Evolutionary conservation across 73 alveolate species (phyloP).

Genomic region (Breviolum minutum): DNA sequence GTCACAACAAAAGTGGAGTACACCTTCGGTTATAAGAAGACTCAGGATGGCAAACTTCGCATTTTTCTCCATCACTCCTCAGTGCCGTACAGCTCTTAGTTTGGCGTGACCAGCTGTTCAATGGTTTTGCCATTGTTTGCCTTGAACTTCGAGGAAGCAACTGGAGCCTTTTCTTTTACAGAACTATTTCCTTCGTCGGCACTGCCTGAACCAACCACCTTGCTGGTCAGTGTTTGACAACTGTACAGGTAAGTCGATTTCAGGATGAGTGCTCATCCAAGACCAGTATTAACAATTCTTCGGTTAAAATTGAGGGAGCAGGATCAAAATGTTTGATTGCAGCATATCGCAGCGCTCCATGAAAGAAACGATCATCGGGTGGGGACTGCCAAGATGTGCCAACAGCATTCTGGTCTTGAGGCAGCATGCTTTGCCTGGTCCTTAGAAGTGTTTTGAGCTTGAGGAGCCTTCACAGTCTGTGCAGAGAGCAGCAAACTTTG

Average conservation of each 20-base stretch:
- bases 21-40: conserved; percentile 46
- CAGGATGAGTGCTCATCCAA: too few species aligned
- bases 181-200: neutral
- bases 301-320: too few species aligned
- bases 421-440: neutral
- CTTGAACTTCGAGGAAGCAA: neutral
- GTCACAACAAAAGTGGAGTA: conserved; percentile 20
- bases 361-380: neutral
- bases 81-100: conserved; percentile 23
- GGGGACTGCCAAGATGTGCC: neutral
- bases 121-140: too few species aligned
- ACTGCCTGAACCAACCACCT: neutral
- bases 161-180: neutral
- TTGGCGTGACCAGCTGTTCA: neutral
- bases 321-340: too few species aligned
- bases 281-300: too few species aligned
- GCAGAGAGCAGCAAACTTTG: neutral
- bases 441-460: neutral
- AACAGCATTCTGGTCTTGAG: neutral
- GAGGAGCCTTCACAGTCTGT: neutral
- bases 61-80: conserved; percentile 60
- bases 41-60: conserved; percentile 14
- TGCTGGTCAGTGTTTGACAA: neutral
- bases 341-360: neutral
- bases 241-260: neutral